Conservation (phyloP, 352 stramenopile genomes). For the Pythium phragmitis region DNA sequence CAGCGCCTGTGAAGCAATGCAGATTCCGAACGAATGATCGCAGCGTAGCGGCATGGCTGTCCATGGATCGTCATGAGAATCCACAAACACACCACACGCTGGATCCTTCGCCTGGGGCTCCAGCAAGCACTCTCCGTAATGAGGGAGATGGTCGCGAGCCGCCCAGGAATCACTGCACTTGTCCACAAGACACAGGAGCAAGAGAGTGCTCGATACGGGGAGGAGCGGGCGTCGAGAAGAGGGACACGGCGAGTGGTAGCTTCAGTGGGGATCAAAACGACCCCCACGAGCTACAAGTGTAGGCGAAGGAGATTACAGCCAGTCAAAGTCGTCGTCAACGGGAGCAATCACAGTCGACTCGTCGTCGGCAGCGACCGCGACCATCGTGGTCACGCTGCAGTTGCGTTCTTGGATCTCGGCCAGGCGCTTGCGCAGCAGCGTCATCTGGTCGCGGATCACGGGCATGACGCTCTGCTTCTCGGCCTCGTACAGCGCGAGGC, state of each 20-base stretch:
- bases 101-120: neutral
- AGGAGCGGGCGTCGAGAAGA: too few species aligned
- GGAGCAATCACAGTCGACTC: neutral
- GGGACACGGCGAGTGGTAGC: too few species aligned
- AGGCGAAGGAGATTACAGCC: constrained; percentile 20
- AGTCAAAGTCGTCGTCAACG: constrained; percentile 29
- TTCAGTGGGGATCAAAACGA: neutral
- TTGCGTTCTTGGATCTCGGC: constrained; percentile 24
- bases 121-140: constrained; percentile 15
- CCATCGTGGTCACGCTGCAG: neutral
- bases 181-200: neutral
- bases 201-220: neutral
- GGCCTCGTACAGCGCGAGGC: constrained; percentile 20
- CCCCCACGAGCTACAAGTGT: too few species aligned
- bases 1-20: neutral
- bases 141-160: constrained; percentile 15
- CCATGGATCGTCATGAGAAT: constrained; percentile 19
- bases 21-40: neutral
- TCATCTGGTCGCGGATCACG: constrained; percentile 32
- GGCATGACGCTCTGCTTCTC: constrained; percentile 33
- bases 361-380: neutral
- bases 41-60: neutral
- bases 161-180: neutral
- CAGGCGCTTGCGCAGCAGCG: constrained; percentile 26
- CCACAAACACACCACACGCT: constrained; percentile 2